Conservation (phyloP, 306 rosid species). For the Heteromeles arbutifolia region DNA sequence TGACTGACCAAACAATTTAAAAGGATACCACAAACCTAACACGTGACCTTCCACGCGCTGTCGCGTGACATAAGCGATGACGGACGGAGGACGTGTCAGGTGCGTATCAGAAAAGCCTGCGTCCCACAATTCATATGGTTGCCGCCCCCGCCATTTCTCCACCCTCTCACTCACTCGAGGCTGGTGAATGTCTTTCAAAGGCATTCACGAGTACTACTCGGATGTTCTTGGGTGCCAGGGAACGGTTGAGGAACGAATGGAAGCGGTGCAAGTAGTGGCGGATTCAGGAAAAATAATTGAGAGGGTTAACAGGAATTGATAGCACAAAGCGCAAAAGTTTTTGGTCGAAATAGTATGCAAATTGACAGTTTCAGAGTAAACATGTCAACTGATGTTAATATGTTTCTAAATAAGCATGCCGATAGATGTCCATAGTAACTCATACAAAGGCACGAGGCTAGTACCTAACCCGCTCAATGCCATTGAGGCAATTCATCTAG, state of each 20-base stretch:
- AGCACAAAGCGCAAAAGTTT: fast-evolving
- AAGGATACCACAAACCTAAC: neutral
- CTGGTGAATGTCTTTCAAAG: neutral
- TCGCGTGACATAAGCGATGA: neutral
- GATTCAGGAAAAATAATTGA: too few species aligned
- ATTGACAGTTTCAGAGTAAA: too few species aligned
- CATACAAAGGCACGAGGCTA: too few species aligned
- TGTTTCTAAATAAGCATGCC: too few species aligned
- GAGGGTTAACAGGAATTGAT: too few species aligned
- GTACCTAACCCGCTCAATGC: too few species aligned
- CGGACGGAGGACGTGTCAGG: too few species aligned
- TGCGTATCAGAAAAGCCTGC: neutral
- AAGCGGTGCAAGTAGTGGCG: constrained; percentile 24
- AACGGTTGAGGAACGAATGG: constrained; percentile 92
- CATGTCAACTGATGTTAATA: too few species aligned
- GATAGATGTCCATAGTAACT: too few species aligned
- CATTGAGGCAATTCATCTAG: too few species aligned
- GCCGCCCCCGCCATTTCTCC: constrained; percentile 7
- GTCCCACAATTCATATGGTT: neutral
- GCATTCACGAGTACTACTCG: neutral
- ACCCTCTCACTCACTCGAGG: neutral
- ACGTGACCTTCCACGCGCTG: neutral
- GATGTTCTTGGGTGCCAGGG: constrained; percentile 48
- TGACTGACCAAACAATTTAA: too few species aligned
- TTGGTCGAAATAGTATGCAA: too few species aligned